These are phyloP conservation scores for Aspergillus hiratsukae DNA, from an alignment of 2,329 filamentous ascomycete genomes.

Conservation along the genomic window DNA sequence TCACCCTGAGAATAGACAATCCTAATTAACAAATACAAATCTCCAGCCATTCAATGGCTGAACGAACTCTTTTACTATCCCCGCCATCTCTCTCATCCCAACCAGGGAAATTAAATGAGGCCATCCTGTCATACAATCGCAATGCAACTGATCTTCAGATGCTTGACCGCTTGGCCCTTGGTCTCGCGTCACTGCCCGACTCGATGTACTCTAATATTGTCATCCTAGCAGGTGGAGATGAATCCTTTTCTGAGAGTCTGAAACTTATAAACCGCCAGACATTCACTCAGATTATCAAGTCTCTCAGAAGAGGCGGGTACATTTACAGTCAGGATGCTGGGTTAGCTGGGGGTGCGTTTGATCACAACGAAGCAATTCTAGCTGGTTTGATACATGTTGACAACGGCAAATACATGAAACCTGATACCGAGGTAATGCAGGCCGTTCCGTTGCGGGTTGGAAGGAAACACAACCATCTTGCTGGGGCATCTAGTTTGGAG, in stretches of 20 bases:
- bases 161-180: conserved; percentile 86
- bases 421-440: conserved; percentile 54
- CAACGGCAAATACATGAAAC: conserved; percentile 67
- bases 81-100: conserved; percentile 86
- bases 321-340: conserved; percentile 12
- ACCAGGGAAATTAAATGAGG: conserved; percentile 67
- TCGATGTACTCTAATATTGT: conserved; percentile 67
- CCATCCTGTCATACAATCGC: conserved; percentile 71
- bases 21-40: no score
- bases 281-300: not conserved
- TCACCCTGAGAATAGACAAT: no score
- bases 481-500: not conserved
- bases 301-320: conserved; percentile 1
- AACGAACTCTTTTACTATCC: conserved; percentile 75
- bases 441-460: conserved; percentile 62
- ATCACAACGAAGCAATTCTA: conserved; percentile 74
- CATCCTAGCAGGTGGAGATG: conserved; percentile 18
- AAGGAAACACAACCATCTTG: conserved; percentile 52
- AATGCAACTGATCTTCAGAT: conserved; percentile 85
- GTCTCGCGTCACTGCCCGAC: conserved; percentile 70
- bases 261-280: not conserved
- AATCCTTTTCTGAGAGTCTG: not conserved
- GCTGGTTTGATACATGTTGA: conserved; percentile 66
- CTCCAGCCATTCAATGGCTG: not conserved
- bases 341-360: conserved; percentile 32